These are phyloP conservation scores for Volvox carteri DNA, from an alignment of 163 green algal species.

Conservation along the genomic window DNA sequence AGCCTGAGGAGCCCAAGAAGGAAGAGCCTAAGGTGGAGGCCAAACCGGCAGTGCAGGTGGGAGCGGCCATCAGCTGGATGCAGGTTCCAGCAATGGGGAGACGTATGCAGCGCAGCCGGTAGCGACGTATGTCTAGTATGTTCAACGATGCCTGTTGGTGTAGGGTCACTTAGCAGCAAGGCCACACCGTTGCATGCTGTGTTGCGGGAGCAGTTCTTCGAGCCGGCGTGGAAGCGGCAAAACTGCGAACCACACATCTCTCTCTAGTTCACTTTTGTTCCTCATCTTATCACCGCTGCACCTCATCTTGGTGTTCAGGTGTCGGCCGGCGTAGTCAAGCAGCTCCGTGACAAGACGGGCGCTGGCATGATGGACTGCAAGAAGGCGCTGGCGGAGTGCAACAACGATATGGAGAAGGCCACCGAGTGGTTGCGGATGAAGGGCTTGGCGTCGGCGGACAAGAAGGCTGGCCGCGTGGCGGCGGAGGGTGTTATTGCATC, in stretches of 20 bases:
- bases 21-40: slow-evolving; percentile 54
- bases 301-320: no score
- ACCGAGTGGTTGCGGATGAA: slow-evolving; percentile 94
- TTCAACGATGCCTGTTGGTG: no score
- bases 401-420: slow-evolving; percentile 74
- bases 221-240: no score
- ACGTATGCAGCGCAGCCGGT: no score
- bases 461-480: slow-evolving; percentile 94
- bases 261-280: no score
- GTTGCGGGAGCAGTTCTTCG: no score
- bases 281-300: no score
- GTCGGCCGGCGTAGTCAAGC: slow-evolving; percentile 82
- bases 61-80: not conserved
- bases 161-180: no score
- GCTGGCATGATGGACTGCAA: slow-evolving; percentile 98
- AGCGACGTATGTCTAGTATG: no score
- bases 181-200: no score
- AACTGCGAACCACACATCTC: no score
- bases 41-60: slow-evolving; percentile 48
- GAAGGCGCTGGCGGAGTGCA: slow-evolving; percentile 86
- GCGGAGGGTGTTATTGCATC: slow-evolving; percentile 91
- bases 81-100: no score
- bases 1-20: slow-evolving; percentile 59
- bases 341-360: slow-evolving; percentile 84
- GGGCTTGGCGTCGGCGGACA: slow-evolving; percentile 95